phyloP scores from a whole-genome alignment of 441 rosid species.

The Adansonia gregorii region DNA sequence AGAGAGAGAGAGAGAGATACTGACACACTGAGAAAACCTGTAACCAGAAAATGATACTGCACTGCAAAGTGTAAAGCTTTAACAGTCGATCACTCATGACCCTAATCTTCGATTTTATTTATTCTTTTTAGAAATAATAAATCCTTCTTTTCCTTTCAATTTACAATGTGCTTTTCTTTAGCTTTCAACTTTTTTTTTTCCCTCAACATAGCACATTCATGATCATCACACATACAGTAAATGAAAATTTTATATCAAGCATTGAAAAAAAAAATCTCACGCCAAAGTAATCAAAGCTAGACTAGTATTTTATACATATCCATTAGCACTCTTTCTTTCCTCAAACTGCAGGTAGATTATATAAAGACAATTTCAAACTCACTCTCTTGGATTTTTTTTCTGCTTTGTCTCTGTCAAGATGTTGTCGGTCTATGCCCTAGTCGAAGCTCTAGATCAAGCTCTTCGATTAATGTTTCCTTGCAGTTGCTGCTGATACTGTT shows the following conservation, averaged over 20 bases:
- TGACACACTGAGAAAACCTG: slow-evolving; percentile 42
- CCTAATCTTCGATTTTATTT: slow-evolving; percentile 38
- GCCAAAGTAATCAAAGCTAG: slow-evolving; percentile 26
- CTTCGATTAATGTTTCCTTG: slow-evolving; percentile 47
- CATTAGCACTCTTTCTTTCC: slow-evolving; percentile 14
- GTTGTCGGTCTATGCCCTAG: slow-evolving; percentile 61
- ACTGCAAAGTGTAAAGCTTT: slow-evolving; percentile 33
- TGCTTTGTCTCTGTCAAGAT: slow-evolving; percentile 38
- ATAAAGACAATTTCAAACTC: slow-evolving; percentile 15
- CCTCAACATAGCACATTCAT: slow-evolving; percentile 12
- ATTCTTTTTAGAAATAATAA: slow-evolving; percentile 15
- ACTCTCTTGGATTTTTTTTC: slow-evolving; percentile 3
- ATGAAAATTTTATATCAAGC: slow-evolving; percentile 3
- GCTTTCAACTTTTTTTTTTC: neutral
- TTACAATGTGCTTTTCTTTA: slow-evolving; percentile 18
- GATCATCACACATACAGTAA: neutral
- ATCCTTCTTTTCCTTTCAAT: slow-evolving; percentile 20
- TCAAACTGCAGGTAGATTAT: slow-evolving; percentile 7
- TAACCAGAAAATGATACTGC: slow-evolving; percentile 54
- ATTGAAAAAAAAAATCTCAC: slow-evolving; percentile 20
- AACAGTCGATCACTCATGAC: slow-evolving; percentile 27
- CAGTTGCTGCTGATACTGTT: slow-evolving; percentile 16
- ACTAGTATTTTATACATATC: slow-evolving; percentile 23
- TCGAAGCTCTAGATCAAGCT: slow-evolving; percentile 92
- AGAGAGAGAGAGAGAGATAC: slow-evolving; percentile 27